Base-by-base conservation (phyloP, 768 basidiomycete genomes). In the Goffeauzyma gilvescens region DNA sequence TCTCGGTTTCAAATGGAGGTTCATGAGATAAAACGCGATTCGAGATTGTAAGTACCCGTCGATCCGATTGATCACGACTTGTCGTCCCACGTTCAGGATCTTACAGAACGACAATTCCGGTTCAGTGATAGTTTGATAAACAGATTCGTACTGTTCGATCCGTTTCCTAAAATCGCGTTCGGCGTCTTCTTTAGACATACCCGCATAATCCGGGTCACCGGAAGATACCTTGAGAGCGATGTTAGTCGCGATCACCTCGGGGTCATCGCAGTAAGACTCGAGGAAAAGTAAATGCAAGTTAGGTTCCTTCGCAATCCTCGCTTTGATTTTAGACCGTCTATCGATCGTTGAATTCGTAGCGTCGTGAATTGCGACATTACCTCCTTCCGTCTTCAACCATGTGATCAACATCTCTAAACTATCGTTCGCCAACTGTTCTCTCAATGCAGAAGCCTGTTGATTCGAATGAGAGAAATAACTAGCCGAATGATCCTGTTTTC, bases 11-110 rank as follows among this genome's bases (percentile, higher is more conserved):
- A 99, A 68, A 64, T 99, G 93, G 54, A 96, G 63, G 62, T 95
- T 95, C 89, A 95, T 96, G 42, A 98, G 70, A 65, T 89, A 99
- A 67, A 90, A 98, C 15, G 86, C 90, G 51, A 98, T 86, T 26
- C 93, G 79, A 70, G 84, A 86, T 58, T 89, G 85, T 46, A 99
- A 66, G 58, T 98, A 99, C 12, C 89, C 89, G 57, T 89, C 76
- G 41, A 98, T 95, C 50, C 78, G 48, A 48, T 69, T 68, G 36
- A 86, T 72, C 0, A 76, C 82, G 41, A 89, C 89, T 62, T 83
- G 78, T 49, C 74, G 76, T 7, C 93, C 93, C 15, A 99, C 82
- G 54, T 99, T 90, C 41, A 77, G 75, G 59, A 98, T 93, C 52
- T 79, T 75, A 48, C 93, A 72, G 63, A 86, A 96, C 18, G 79